A percentile compares a stretch with the other conserved stretches of the same genome.
Evolutionary conservation across 2,329 filamentous ascomycete species (phyloP).

Genomic region (Zalaria obscura): DNA sequence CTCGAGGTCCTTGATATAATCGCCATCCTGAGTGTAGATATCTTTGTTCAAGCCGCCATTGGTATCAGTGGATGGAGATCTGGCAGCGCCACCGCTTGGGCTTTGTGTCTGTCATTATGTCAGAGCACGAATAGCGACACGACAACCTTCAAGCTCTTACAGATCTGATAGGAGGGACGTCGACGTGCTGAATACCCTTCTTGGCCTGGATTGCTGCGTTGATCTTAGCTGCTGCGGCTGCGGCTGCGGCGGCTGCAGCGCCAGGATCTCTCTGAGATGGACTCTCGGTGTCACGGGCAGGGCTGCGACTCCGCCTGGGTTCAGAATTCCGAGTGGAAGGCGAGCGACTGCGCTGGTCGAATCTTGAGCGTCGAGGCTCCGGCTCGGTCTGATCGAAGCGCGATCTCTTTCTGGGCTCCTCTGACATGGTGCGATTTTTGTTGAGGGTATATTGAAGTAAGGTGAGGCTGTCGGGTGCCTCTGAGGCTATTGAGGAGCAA

Average conservation of each 20-base stretch:
- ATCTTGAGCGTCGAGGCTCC: constrained; percentile 53
- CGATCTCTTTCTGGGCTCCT: constrained; percentile 73
- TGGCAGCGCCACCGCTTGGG: constrained; percentile 31
- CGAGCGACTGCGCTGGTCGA: constrained; percentile 84
- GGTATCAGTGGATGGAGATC: constrained; percentile 38
- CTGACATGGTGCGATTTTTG: constrained; percentile 45
- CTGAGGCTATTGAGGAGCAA: neutral
- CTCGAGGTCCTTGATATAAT: constrained; percentile 98
- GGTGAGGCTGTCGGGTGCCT: neutral
- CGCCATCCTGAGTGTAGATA: constrained; percentile 89
- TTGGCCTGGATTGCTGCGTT: constrained; percentile 40
- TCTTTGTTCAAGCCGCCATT: constrained; percentile 52
- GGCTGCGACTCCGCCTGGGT: constrained; percentile 62
- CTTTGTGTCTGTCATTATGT: constrained; percentile 8
- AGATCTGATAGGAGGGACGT: constrained; percentile 65
- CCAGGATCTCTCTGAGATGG: constrained; percentile 23
- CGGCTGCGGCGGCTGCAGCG: constrained; percentile 63
- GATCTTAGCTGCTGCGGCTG: constrained; percentile 52
- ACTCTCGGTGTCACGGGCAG: constrained; percentile 39
- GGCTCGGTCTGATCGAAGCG: constrained; percentile 88
- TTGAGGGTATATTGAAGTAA: neutral
- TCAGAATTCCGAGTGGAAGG: constrained; percentile 55
- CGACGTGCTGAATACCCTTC: constrained; percentile 80
- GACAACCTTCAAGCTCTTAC: constrained; percentile 22
- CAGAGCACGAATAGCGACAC: neutral